Evolutionary conservation across 495 filamentous ascomycete genomes (phyloP).

Genomic region (Lindgomyces ingoldianus): DNA sequence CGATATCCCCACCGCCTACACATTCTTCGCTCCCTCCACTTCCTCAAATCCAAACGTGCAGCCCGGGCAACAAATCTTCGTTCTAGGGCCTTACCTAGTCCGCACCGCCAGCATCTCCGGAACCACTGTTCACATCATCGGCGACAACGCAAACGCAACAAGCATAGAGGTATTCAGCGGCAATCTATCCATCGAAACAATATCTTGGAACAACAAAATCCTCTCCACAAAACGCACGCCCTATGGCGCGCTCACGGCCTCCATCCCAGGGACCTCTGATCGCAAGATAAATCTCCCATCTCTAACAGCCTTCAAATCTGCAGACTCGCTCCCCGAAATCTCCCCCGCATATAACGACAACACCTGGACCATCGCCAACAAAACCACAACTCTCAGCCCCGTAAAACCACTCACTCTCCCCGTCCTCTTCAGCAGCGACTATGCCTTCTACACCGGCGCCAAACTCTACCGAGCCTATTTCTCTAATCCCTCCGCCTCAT

Average conservation of each 20-base stretch:
- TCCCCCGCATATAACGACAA: constrained; percentile 23
- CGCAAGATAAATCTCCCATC: constrained; percentile 14
- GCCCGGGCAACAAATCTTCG: constrained; percentile 23
- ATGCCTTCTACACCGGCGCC: constrained; percentile 27
- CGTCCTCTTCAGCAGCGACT: constrained; percentile 32
- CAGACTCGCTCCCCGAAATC: constrained; percentile 26
- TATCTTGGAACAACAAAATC: constrained; percentile 28
- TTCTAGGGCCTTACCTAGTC: constrained; percentile 24
- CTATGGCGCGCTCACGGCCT: constrained; percentile 24
- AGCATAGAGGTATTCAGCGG: constrained; percentile 32
- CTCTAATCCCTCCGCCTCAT: background rate
- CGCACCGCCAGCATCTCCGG: constrained; percentile 4
- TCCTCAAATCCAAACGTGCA: constrained; percentile 52
- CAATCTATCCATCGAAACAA: background rate
- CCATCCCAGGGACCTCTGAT: constrained; percentile 6
- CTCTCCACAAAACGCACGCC: constrained; percentile 12
- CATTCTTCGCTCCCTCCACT: constrained; percentile 58
- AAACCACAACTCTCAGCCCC: constrained; percentile 21
- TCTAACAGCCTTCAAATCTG: constrained; percentile 9
- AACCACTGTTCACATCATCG: constrained; percentile 12
- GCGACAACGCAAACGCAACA: constrained; percentile 30
- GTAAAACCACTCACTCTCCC: constrained; percentile 26
- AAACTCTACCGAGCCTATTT: constrained; percentile 32
- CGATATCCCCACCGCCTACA: constrained; percentile 55
- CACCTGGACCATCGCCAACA: constrained; percentile 23